Base-by-base conservation (phyloP, 495 filamentous ascomycete genomes). In the Lindgomyces ingoldianus region DNA sequence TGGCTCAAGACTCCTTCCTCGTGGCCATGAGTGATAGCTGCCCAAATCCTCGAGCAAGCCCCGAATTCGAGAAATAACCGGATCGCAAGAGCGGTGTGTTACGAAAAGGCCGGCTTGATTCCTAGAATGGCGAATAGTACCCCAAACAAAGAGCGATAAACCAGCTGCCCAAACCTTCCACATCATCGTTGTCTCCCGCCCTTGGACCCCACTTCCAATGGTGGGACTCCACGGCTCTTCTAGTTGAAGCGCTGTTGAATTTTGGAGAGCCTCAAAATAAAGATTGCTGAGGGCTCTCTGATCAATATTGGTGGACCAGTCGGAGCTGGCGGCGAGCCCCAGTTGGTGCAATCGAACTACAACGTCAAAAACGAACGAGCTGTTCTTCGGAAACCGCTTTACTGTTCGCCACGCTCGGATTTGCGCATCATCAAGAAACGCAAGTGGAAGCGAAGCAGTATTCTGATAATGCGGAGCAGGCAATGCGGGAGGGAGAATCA, bases 351-450 rank as follows among this genome's bases (percentile, higher is more conserved):
- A 19, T 24, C 50, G 48, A 19, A 51, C 44, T 10, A 65, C 57
- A 19, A 61, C 52, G 18, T 69, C 67, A 46, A 65, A 69, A 9
- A 65, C 41, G 51, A 60, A 69, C 10, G 61, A 48, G 24, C 36
- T 57, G 33, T 65, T 53, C 39, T 69, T 69, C 2, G 67, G 67
- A 18, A 69, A 48, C 11, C 60, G 54, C 52, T 69, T 69, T 11
- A 65, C 44, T 1, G 67, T 69, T 10, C 61, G 61, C 67, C 67
- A 69, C 9, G 67, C 67, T 1, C 56, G 61, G 22, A 69, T 61
- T 14, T 55, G 50, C 1, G 56, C 56, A 21, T 69, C 67, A 55
- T 69, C 67, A n/a, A 56, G 48, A 18, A 69, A 60, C 10, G 67
- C 61, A 4, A 69, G 50, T 18, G 67, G 56, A 26, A 65, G 62